Conservation (phyloP, 768 basidiomycete species). For the Tylopilus sp. region DNA sequence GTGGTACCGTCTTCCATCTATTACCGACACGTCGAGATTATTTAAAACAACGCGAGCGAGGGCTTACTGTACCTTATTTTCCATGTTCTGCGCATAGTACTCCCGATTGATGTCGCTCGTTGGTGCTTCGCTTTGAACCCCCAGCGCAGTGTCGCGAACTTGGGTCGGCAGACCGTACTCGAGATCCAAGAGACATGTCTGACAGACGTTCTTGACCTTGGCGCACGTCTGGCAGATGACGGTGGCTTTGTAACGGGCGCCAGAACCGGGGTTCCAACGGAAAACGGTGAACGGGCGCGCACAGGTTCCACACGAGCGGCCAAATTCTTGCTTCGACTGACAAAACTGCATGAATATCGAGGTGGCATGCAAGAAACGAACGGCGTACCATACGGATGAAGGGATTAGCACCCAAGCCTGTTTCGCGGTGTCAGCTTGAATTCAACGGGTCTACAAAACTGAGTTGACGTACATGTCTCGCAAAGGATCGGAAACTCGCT, state of each 20-base stretch:
- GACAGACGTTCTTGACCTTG: slow-evolving; percentile 95
- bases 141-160: slow-evolving; percentile 93
- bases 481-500: slow-evolving; percentile 92
- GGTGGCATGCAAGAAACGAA: background rate
- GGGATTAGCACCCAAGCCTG: slow-evolving; percentile 85
- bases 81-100: slow-evolving; percentile 92
- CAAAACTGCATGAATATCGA: slow-evolving; percentile 32
- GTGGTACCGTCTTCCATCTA: slow-evolving; percentile 68
- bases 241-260: slow-evolving; percentile 93
- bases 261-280: slow-evolving; percentile 95
- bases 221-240: slow-evolving; percentile 97
- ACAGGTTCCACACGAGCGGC: slow-evolving; percentile 95
- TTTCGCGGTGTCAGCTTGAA: slow-evolving; percentile 4
- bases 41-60: background rate
- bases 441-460: background rate
- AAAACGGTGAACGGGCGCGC: slow-evolving; percentile 96
- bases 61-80: slow-evolving; percentile 54
- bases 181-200: slow-evolving; percentile 94
- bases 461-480: slow-evolving; percentile 70
- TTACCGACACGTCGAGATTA: background rate
- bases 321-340: slow-evolving; percentile 98
- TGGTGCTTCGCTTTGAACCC: slow-evolving; percentile 80
- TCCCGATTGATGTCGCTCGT: slow-evolving; percentile 97
- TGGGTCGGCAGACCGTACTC: slow-evolving; percentile 96
- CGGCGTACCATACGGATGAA: slow-evolving; percentile 87